Base-by-base conservation (phyloP, 208 protist species). In the Acanthamoeba lenticulata region DNA sequence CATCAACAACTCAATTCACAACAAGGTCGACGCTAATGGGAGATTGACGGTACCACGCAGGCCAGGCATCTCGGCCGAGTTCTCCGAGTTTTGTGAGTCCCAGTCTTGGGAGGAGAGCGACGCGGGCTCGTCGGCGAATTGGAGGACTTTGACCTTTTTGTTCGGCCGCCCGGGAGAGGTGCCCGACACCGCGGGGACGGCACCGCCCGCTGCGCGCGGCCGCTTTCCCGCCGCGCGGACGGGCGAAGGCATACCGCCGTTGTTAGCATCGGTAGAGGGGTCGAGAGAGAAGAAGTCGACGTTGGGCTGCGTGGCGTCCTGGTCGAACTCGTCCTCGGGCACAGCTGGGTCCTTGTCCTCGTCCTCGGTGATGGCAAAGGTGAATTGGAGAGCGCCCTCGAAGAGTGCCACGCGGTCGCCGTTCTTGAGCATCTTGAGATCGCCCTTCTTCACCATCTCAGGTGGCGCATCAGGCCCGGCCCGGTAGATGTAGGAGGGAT, bases 51-150 rank as follows among this genome's bases (percentile, higher is more conserved):
- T 47, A 90, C 83, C 83, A 11, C 52, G n/a, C 42, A 90, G 83
- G 19, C 83, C 83, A 24, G 83, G 52, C 42, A 90, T 90, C 38
- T 90, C 83, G 19, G 29, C 24, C 1, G 83, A 90, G 36, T 90
- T 90, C 19, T 90, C 83, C 27, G 83, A 90, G 83, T 90, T 90
- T 29, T 90, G 83, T 32, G 83, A 90, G 83, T 90, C 83, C 44
- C 32, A 44, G 38, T 55, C 42, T 21, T 85, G 42, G 9, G 38
- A 52, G 17, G 74, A 85, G 74, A 52, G 74, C 29, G 74, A 52
- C 9, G 74, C 38, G 38, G 40, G n/a, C 38, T 85, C 74, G 13
- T 21, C 9, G 32, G n/a, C n/a, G n/a, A n/a, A n/a, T n/a, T 79
- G 9, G 15, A 85, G 24, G 17, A 15, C 17, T 27, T 69, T 69